Evolutionary conservation across 495 filamentous ascomycete species (phyloP).

Genomic region (Penicillium pulvis): DNA sequence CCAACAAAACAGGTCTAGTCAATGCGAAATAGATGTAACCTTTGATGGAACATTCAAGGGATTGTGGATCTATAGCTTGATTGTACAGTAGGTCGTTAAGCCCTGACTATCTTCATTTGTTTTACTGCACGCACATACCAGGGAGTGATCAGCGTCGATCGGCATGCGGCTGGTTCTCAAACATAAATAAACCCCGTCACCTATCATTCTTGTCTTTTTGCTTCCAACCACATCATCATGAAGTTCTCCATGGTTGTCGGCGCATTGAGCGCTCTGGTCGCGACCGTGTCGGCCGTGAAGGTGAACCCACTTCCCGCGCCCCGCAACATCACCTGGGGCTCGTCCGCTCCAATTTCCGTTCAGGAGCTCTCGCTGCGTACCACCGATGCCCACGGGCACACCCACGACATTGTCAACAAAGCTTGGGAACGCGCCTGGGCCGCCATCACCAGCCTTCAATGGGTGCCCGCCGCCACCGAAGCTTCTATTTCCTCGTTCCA

Average conservation of each 20-base stretch:
- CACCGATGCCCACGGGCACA: slow-evolving; percentile 23
- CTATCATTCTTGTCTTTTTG: background rate
- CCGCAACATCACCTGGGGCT: slow-evolving; percentile 54
- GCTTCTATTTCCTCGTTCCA: slow-evolving; percentile 48
- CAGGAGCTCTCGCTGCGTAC: slow-evolving; percentile 28
- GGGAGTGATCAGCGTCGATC: slow-evolving; percentile 20
- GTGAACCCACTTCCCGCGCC: slow-evolving; percentile 60
- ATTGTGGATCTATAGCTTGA: background rate
- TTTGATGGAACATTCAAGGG: slow-evolving; percentile 22
- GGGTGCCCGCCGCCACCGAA: slow-evolving; percentile 55
- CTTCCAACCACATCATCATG: slow-evolving; percentile 25
- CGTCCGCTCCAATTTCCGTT: slow-evolving; percentile 49
- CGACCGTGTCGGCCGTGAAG: slow-evolving; percentile 42
- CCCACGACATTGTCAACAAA: slow-evolving; percentile 30
- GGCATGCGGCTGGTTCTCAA: slow-evolving; percentile 18
- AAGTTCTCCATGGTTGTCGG: slow-evolving; percentile 31
- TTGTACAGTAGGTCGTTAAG: background rate
- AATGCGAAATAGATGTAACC: slow-evolving; percentile 21
- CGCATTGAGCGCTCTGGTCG: slow-evolving; percentile 26
- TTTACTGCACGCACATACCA: slow-evolving; percentile 15
- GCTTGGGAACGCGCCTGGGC: slow-evolving; percentile 53
- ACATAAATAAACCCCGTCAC: slow-evolving; percentile 21
- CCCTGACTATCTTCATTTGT: slow-evolving; percentile 4
- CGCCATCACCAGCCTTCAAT: slow-evolving; percentile 48
- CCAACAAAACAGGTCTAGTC: background rate